phyloP scores from a whole-genome alignment of 441 rosid species.

The Gossypium davidsonii region DNA sequence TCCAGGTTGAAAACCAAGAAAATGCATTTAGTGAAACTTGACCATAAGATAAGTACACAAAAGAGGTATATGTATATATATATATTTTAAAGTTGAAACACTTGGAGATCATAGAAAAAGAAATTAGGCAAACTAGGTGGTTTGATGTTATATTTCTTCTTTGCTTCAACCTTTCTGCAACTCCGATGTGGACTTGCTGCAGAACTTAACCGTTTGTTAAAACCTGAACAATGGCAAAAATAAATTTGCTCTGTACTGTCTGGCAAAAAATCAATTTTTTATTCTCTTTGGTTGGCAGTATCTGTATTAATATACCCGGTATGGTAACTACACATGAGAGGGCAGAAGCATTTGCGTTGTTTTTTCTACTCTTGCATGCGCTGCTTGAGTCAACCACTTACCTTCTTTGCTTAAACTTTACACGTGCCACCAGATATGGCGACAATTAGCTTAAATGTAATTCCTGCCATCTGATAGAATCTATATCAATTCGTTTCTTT shows the following conservation, averaged over 20 bases:
- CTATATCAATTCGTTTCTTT: neutral
- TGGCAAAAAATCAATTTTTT: neutral
- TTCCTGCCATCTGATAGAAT: neutral
- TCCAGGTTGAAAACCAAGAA: slow-evolving; percentile 1
- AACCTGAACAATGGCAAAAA: slow-evolving; percentile 6
- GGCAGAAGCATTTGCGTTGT: neutral
- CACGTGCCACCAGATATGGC: neutral
- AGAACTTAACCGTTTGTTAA: slow-evolving; percentile 21
- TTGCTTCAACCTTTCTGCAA: slow-evolving; percentile 27
- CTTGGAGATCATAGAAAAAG: neutral
- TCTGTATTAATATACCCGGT: neutral
- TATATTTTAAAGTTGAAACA: neutral
- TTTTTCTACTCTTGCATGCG: neutral
- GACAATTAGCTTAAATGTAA: neutral
- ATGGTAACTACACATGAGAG: neutral
- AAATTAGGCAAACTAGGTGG: slow-evolving; percentile 24
- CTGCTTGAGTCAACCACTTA: neutral
- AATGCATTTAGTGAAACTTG: neutral
- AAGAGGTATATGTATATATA: no score
- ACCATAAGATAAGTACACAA: neutral
- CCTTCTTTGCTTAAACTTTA: neutral
- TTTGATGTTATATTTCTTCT: slow-evolving; percentile 23
- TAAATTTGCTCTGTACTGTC: slow-evolving; percentile 7
- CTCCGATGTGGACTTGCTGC: slow-evolving; percentile 41
- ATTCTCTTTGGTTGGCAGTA: neutral